Evolutionary conservation across 1,139 yeast species (phyloP).

Genomic region (Zygoascus meyerae): DNA sequence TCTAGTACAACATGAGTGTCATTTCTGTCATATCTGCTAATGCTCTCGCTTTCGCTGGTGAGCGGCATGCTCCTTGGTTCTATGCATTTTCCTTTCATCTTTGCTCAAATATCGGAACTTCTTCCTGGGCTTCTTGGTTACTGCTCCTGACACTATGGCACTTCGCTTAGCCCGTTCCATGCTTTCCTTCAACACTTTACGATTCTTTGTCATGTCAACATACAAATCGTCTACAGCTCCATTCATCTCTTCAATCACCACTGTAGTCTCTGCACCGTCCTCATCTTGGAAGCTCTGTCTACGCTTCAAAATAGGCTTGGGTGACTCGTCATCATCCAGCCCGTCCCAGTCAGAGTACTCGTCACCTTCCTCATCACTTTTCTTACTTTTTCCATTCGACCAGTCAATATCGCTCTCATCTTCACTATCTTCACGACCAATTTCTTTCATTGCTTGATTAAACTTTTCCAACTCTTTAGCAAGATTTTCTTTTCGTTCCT

Average conservation of each 20-base stretch:
- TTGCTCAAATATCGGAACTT: constrained; percentile 83
- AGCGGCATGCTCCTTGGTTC: constrained; percentile 46
- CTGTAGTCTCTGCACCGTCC: constrained; percentile 27
- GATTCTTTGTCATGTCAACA: constrained; percentile 30
- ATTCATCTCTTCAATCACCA: constrained; percentile 29
- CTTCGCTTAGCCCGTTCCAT: constrained; percentile 32
- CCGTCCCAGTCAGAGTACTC: constrained; percentile 36
- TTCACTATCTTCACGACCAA: constrained; percentile 30
- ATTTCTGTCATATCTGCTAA: background rate
- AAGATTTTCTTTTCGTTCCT: constrained; percentile 62
- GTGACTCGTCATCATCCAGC: constrained; percentile 32
- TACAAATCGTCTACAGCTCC: constrained; percentile 19
- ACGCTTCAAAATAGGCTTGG: constrained; percentile 48
- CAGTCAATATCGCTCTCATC: constrained; percentile 10
- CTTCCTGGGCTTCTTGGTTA: constrained; percentile 45
- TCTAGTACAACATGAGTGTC: constrained; percentile 1
- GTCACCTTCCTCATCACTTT: constrained; percentile 7
- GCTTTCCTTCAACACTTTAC: constrained; percentile 33
- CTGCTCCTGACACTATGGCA: constrained; percentile 20
- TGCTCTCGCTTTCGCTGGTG: constrained; percentile 17
- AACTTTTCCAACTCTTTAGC: constrained; percentile 57
- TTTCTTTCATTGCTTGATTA: constrained; percentile 48
- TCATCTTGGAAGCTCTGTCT: constrained; percentile 45
- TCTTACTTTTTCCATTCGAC: background rate
- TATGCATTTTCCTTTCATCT: constrained; percentile 65